Evolutionary conservation across 2,329 filamentous ascomycete genomes (phyloP).

Genomic region (Cladosporium austrohemisphaericum): DNA sequence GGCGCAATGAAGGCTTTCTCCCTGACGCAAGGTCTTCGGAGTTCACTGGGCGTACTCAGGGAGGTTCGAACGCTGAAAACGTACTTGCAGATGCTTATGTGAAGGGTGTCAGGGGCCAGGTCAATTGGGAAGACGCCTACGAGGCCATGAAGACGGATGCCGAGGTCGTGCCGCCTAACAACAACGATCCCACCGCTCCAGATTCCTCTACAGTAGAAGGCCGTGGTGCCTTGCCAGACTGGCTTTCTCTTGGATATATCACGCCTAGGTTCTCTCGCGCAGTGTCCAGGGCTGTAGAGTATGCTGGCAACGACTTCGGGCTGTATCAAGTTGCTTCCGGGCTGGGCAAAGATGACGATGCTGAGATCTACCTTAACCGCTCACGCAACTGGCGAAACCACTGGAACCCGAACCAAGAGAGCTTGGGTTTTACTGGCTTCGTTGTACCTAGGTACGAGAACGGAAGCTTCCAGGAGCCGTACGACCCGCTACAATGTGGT

Average conservation of each 20-base stretch:
- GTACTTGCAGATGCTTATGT: constrained; percentile 69
- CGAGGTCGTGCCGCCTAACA: constrained; percentile 58
- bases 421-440: constrained; percentile 62
- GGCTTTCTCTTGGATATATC: constrained; percentile 62
- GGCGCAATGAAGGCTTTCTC: constrained; percentile 62
- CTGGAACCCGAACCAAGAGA: constrained; percentile 59
- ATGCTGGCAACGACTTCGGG: constrained; percentile 65
- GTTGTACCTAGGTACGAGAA: constrained; percentile 57
- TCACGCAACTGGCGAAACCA: constrained; percentile 69
- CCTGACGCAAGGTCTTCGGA: constrained; percentile 68
- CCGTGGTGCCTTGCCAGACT: constrained; percentile 65
- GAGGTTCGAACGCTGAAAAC: constrained; percentile 67
- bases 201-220: constrained; percentile 65
- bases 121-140: constrained; percentile 64
- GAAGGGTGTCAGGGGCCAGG: constrained; percentile 59
- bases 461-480: constrained; percentile 43
- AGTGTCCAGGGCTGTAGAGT: constrained; percentile 64
- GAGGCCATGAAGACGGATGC: constrained; percentile 64
- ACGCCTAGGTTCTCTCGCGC: constrained; percentile 58
- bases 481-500: constrained; percentile 52
- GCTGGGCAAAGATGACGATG: constrained; percentile 50
- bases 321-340: constrained; percentile 63
- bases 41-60: constrained; percentile 66
- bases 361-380: constrained; percentile 57
- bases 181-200: constrained; percentile 53